phyloP scores from a whole-genome alignment of 768 basidiomycete genomes.

The Russula abietina region DNA sequence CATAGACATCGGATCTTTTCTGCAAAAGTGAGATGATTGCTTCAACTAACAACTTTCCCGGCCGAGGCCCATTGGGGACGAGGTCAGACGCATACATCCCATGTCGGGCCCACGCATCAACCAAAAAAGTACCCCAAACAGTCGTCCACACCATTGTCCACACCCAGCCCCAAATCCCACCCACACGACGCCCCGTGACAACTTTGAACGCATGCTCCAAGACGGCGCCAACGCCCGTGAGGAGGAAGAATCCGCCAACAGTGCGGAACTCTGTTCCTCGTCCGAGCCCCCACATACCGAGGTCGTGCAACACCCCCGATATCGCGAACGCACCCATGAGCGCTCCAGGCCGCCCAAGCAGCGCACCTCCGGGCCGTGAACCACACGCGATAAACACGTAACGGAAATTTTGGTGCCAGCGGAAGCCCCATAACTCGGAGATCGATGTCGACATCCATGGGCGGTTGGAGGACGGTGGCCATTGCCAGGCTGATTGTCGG shows the following conservation, averaged over 20 bases:
- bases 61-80: background rate
- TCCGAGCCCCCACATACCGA: constrained; percentile 58
- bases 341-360: constrained; percentile 45
- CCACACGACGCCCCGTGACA: constrained; percentile 40
- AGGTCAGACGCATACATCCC: constrained; percentile 11
- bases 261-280: constrained; percentile 42
- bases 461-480: constrained; percentile 34
- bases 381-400: constrained; percentile 32
- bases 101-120: constrained; percentile 20
- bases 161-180: constrained; percentile 45
- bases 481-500: constrained; percentile 29
- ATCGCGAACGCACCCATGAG: constrained; percentile 54
- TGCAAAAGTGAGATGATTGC: background rate
- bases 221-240: constrained; percentile 49
- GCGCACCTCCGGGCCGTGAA: constrained; percentile 31
- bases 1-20: background rate
- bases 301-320: constrained; percentile 54
- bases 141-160: constrained; percentile 50
- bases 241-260: constrained; percentile 50
- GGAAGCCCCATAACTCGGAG: constrained; percentile 35
- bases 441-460: constrained; percentile 38
- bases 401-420: constrained; percentile 39
- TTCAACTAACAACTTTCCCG: constrained; percentile 8
- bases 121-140: constrained; percentile 33
- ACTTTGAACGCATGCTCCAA: constrained; percentile 44